Evolutionary conservation across 352 stramenopile genomes (phyloP), one percentile per base, ranked within the genome.

Genomic region (Phytophthora sp.): DNA sequence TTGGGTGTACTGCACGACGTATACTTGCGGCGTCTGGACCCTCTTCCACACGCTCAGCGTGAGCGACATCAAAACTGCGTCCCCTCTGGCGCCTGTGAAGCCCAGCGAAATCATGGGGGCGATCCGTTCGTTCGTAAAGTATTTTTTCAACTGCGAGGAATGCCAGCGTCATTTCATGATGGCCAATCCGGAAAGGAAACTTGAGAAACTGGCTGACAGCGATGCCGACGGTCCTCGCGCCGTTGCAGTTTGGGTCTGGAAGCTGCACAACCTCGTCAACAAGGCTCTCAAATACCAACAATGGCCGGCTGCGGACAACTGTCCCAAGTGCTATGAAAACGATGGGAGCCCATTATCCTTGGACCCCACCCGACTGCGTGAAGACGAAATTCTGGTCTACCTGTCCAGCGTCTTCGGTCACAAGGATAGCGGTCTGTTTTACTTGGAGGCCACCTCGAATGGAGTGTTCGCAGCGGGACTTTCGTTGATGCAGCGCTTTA

Each of bases 231-330:
- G 77, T 1, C 72, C 79, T 39, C 52, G 71, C 3, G 75, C 77
- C 7, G 67, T 91, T 8, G 65, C 86, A 9, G 52, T 93, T 38
- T 94, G 86, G 86, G 75, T 94, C 63, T 93, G 85, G 80, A 71
- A 72, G 36, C 91, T 93, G 86, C 86, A 94, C 76, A 93, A 91
- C 71, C 82, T 83, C 46, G 86, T 94, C n/a, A 94, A 93, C 70
- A 85, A 85, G 42, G 75, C 87, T 26, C 84, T 84, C 12, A 86
- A 90, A 54, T 86, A 92, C 26, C 68, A 31, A 1, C 80, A 88
- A 49, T 94, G 82, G 80, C 83, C 85, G 36, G 64, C 64, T 0
- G 47, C 74, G 45, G 55, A 74, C 49, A 73, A 66, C 27, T 91
- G 82, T 50, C 73, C 65, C 7, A 56, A 81, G 12, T 91, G 82